These are phyloP conservation scores for Pythium phragmiticola DNA, from an alignment of 352 stramenopile species.

Conservation along the genomic window DNA sequence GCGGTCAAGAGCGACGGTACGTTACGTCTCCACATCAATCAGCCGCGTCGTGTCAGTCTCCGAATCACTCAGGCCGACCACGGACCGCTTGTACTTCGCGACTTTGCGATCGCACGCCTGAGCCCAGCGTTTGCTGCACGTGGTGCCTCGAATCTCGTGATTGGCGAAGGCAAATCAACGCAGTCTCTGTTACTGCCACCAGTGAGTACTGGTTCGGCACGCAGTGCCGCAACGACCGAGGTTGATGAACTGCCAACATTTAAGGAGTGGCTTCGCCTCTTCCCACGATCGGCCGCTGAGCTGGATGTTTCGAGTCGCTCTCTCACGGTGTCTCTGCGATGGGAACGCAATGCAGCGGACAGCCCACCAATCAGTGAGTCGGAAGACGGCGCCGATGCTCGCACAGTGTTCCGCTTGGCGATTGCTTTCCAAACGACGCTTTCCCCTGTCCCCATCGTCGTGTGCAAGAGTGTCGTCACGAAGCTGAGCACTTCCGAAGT, in stretches of 20 bases:
- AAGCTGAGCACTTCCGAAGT: slow-evolving; percentile 54
- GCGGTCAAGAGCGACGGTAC: slow-evolving; percentile 67
- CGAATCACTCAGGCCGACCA: slow-evolving; percentile 72
- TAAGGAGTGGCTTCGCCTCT: slow-evolving; percentile 23
- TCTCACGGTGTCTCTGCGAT: slow-evolving; percentile 48
- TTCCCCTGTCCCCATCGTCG: slow-evolving; percentile 52
- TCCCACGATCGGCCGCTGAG: slow-evolving; percentile 17
- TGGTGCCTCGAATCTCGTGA: slow-evolving; percentile 18
- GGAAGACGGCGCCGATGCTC: slow-evolving; percentile 40
- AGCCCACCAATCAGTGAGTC: slow-evolving; percentile 26
- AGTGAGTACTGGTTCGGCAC: not conserved
- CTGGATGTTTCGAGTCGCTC: slow-evolving; percentile 43
- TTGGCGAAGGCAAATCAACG: slow-evolving; percentile 26
- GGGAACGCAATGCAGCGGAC: slow-evolving; percentile 35
- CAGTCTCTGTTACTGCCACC: slow-evolving; percentile 24
- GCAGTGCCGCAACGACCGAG: slow-evolving; percentile 25
- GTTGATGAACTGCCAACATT: slow-evolving; percentile 25
- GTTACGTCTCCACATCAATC: slow-evolving; percentile 60
- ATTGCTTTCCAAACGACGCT: slow-evolving; percentile 50
- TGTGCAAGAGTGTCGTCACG: slow-evolving; percentile 67
- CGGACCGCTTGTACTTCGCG: slow-evolving; percentile 42
- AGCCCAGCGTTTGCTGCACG: slow-evolving; percentile 28
- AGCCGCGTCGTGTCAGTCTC: slow-evolving; percentile 51
- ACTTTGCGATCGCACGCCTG: slow-evolving; percentile 48
- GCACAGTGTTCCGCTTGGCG: slow-evolving; percentile 60